phyloP scores from a whole-genome alignment of 192 early-diverging fungal species.

The Mortierella alpina region DNA sequence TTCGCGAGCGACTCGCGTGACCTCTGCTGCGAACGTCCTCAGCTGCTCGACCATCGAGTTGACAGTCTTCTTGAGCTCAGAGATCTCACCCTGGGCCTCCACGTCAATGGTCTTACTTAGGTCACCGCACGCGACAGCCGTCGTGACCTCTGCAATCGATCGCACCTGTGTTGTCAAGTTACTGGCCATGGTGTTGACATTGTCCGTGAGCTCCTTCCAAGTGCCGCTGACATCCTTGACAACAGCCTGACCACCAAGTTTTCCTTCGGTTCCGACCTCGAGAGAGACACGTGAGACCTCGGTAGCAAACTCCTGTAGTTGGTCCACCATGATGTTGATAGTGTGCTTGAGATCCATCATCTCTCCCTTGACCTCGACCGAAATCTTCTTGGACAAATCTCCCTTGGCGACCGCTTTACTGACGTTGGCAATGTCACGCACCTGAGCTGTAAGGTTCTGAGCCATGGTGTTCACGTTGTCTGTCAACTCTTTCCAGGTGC shows the following conservation, averaged over 20 bases:
- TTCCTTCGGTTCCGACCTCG: slow-evolving; percentile 10
- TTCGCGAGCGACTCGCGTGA: no score
- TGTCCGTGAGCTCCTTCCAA: slow-evolving; percentile 3
- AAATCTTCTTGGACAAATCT: slow-evolving; percentile 1
- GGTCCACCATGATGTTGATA: slow-evolving; percentile 2
- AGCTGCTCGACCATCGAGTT: no score
- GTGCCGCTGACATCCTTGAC: slow-evolving; percentile 1
- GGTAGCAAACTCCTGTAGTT: not conserved
- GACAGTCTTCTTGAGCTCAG: slow-evolving; percentile 73
- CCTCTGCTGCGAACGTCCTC: no score
- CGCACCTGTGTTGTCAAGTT: no score
- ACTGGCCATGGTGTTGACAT: slow-evolving; percentile 49
- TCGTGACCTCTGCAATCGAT: slow-evolving; percentile 68
- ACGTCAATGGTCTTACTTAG: slow-evolving; percentile 70
- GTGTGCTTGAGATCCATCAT: slow-evolving; percentile 4
- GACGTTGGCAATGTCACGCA: slow-evolving; percentile 3
- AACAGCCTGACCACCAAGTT: slow-evolving; percentile 5
- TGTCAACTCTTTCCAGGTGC: slow-evolving; percentile 12
- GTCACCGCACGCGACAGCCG: slow-evolving; percentile 72
- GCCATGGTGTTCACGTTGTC: slow-evolving; percentile 20
- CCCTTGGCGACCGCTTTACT: not conserved
- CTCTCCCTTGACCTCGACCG: not conserved
- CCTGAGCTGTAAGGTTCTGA: not conserved
- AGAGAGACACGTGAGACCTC: slow-evolving; percentile 2
- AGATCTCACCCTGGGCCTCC: slow-evolving; percentile 72